Evolutionary conservation across 176 grass and related monocot species (phyloP), one percentile per base, ranked within the genome.

Genomic region (Musa beccarii): DNA sequence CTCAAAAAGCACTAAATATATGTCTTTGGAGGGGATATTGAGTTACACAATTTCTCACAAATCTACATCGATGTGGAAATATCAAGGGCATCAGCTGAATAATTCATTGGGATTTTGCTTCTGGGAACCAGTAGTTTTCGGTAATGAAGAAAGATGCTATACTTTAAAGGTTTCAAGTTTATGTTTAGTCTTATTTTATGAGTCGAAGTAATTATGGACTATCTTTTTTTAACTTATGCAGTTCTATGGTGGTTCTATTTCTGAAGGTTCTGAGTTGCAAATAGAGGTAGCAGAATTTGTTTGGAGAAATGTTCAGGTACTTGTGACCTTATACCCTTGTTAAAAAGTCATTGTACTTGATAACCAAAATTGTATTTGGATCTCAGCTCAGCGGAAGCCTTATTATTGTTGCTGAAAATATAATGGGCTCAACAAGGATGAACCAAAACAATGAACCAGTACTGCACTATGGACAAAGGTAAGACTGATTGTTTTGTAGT

Each of bases 251-350:
- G 95, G 95, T 9, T 91, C 83, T 11, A 51, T 98, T 78, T 82
- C 77, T 83, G 55, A 89, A 77, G 95, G 90, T 75, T 98, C 95
- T 76, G 95, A 98, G 68, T 84, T 98, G 74, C 95, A 98, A 87
- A 71, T 98, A 82, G 95, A 98, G 82, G 72, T 98, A 10, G 84
- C 95, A 16, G 95, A 98, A 76, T 87, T 98, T 94, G 73, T 87
- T 53, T 98, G 95, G 90, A 79, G 87, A 84, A 85, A 94, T 79
- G 95, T 98, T 28, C 72, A 98, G 95, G 95, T 98, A 94, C 69
- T 50, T 49, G 70, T 81, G 2, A n/a, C 23, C 51, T 22, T 70
- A 20, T 54, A 59, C 17, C 51, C 78, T 63, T 68, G 6, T 49
- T 63, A n/a, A 17, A 55, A 22, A 77, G 55, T 24, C 9, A 57